Conservation (phyloP, 78 protist species). For the Dictyostelium intermedium region DNA sequence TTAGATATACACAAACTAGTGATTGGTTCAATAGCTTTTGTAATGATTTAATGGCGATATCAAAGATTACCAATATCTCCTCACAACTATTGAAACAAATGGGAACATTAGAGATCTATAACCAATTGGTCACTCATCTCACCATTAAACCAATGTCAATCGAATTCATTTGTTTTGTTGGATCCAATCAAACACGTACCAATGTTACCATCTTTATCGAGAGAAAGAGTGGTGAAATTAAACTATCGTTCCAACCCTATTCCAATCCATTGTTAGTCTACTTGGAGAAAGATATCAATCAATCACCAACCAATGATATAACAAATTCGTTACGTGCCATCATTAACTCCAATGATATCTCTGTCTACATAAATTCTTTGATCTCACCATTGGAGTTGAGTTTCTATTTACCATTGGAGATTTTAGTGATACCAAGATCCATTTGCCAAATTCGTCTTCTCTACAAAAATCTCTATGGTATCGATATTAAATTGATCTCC, state of each 20-base stretch:
- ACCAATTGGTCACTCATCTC: background rate
- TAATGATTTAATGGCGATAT: constrained; percentile 1
- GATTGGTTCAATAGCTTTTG: constrained; percentile 48
- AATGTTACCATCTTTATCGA: constrained; percentile 3
- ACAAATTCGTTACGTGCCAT: background rate
- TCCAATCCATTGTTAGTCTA: constrained; percentile 1
- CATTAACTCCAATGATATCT: constrained; percentile 21
- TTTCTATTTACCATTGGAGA: constrained; percentile 34
- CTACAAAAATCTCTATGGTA: constrained; percentile 40
- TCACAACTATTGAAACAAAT: constrained; percentile 28
- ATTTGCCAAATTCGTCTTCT: constrained; percentile 15
- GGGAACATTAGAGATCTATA: background rate
- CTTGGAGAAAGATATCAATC: constrained; percentile 19
- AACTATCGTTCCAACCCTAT: constrained; percentile 14
- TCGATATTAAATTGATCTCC: constrained; percentile 35
- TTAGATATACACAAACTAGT: background rate
- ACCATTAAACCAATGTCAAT: constrained; percentile 20
- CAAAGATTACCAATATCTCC: constrained; percentile 8
- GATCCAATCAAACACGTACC: background rate
- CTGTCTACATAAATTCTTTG: background rate
- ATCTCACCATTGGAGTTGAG: background rate
- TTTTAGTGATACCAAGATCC: constrained; percentile 34
- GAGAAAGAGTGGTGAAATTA: background rate
- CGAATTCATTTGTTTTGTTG: constrained; percentile 8
- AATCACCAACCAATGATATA: background rate